Conservation (phyloP, 78 protist species). For the slime mould (Dictyostelium discoideum) region DNA sequence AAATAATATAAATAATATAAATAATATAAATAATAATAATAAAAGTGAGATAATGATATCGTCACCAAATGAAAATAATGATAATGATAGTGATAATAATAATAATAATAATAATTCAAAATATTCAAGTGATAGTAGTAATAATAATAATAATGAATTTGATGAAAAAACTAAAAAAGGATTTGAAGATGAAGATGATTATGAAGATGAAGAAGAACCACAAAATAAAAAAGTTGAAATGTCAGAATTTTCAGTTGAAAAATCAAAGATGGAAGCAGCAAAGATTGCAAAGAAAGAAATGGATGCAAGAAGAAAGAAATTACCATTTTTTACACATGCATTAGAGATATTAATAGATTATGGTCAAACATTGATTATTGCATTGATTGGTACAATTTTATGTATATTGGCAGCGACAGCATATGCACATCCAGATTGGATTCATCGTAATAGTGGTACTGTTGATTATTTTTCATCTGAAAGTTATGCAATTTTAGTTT, state of each 20-base stretch:
- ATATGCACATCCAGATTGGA: slow-evolving; percentile 22
- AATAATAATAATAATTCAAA: not conserved
- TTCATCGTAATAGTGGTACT: slow-evolving; percentile 14
- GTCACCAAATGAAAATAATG: not conserved
- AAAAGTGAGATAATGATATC: not conserved
- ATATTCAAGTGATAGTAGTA: not conserved
- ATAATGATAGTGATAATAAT: not conserved
- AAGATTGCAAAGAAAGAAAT: slow-evolving; percentile 4
- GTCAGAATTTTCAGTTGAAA: not conserved
- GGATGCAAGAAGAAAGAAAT: slow-evolving; percentile 8
- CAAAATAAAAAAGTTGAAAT: not conserved
- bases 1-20: not conserved
- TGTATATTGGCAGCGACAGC: slow-evolving; percentile 12
- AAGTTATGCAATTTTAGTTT: slow-evolving; percentile 12
- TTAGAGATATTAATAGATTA: slow-evolving; percentile 16
- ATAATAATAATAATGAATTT: not conserved
- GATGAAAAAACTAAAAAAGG: not conserved
- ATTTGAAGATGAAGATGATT: not conserved
- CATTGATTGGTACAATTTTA: slow-evolving; percentile 18
- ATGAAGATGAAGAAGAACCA: not conserved
- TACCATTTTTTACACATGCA: slow-evolving; percentile 6
- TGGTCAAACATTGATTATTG: not conserved
- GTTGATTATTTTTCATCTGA: slow-evolving; percentile 17
- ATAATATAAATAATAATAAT: not conserved
- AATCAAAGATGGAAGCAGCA: not conserved